Evolutionary conservation across 352 stramenopile species (phyloP), one percentile per base, ranked within the genome.

Genomic region (Phytophthora citrophthora): DNA sequence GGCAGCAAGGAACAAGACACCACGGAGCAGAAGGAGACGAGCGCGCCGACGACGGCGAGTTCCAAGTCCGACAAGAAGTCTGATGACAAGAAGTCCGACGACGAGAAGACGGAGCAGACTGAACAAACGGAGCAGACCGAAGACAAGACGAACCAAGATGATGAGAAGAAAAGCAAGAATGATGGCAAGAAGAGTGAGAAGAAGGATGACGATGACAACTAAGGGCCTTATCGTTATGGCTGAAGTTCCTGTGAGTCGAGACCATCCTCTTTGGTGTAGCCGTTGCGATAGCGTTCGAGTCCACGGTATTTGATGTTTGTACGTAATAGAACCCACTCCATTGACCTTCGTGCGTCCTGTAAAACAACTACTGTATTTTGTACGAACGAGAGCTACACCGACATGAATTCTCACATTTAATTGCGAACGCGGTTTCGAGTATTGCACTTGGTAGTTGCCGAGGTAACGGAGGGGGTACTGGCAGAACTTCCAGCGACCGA

Each of bases 401-500:
- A 34, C 29, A 34, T 13, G 29, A 34, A 34, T 34, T 10, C 29
- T 10, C 2, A 4, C 29, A 10, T 11, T 34, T 13, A 34, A 34
- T 34, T 34, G 29, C 9, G 29, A 2, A 11, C 29, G 12, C 29
- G 49, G 20, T 56, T 51, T 26, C 26, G 44, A 34, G 29, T 4
- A 26, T 57, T 58, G 52, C 45, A 63, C 45, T 68, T 68, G 9
- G 20, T 36, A 18, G 52, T 36, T 7, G 27, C 39, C 6, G 51
- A 43, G 10, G 44, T 63, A 57, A 58, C 44, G 1, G 49, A 55
- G 8, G 59, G 41, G 0, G 49, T 54, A 41, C 3, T 49, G 9
- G 49, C 49, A 32, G 40, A 59, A 34, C 48, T 66, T 11, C 41
- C 41, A 18, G 48, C 41, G 8, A 66, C 49, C 2, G 50, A 61